Base-by-base conservation (phyloP, 176 grass and related monocot species). In the Aegilops umbellulata region DNA sequence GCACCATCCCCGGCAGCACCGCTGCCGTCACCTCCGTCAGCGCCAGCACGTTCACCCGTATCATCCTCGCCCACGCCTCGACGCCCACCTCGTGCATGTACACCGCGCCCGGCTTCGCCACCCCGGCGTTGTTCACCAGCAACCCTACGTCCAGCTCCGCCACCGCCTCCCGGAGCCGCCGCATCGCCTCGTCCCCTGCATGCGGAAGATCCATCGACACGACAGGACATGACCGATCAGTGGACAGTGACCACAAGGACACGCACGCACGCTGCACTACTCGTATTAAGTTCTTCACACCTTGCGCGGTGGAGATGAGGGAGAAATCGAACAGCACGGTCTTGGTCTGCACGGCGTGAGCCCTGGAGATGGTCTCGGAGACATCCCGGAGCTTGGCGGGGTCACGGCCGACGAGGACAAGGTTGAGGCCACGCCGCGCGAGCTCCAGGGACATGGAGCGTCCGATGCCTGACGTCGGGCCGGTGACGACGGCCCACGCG, bases 381-480 rank as follows among this genome's bases (percentile, higher is more conserved):
- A 86, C 44, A 0, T 78, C 72, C 8, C 22, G 17, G 73, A 92
- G 90, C 26, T 83, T 89, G 79, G 60, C 82, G 34, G 83, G 35
- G 53, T 73, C 71, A 14, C 51, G 83, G 77, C 61, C 87, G 53
- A 92, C 83, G 65, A 92, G 87, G 60, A 92, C 67, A 55, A 92
- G 26, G 80, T 86, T 78, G 55, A 92, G 53, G 72, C 90, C 86
- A 2, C 9, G 19, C 20, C 79, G 60, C 10, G 83, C 90, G 49
- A 92, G 71, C 74, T 86, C 68, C 60, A 89, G 67, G 29, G 86
- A 53, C 25, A 92, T 10, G 7, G 86, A 57, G 1, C 34, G 76
- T 7, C 90, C 90, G 69, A 92, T 92, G 62, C 87, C 90, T 14
- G 81, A 79, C 39, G 83, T 92, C 65, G 87, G 64, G 27, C 81